Evolutionary conservation across 257 asterid genomes (phyloP).

Genomic region (Nicotiana knightiana): DNA sequence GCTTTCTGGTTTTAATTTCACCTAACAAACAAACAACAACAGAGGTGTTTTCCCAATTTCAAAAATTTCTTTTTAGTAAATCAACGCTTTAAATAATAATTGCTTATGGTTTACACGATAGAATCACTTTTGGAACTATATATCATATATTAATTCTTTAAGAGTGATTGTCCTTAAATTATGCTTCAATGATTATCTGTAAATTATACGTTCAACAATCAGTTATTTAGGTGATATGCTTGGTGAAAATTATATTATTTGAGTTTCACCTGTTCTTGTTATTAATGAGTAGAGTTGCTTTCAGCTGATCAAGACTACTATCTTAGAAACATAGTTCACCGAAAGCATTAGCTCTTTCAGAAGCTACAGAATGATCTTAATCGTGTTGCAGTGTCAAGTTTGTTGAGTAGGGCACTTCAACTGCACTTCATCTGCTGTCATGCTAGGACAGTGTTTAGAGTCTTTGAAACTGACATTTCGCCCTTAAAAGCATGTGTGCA

Average conservation of each 20-base stretch:
- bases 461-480: not conserved
- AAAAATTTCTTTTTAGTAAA: not conserved
- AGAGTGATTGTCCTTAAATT: not conserved
- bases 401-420: not conserved
- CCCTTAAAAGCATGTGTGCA: not conserved
- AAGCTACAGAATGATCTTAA: not conserved
- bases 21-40: not conserved
- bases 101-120: not conserved
- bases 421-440: not conserved
- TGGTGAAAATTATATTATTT: not conserved
- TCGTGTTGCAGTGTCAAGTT: not conserved
- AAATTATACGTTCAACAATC: not conserved
- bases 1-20: not conserved
- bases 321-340: not conserved
- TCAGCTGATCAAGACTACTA: not conserved
- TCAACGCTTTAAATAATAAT: not conserved
- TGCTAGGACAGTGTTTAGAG: not conserved
- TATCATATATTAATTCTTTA: not conserved
- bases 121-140: constrained; percentile 4
- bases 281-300: not conserved
- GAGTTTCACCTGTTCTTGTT: not conserved
- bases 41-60: not conserved
- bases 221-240: not conserved
- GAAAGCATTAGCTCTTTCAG: not conserved
- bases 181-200: not conserved